Evolutionary conservation across 2,329 filamentous ascomycete species (phyloP).

Genomic region (Xylariaceae sp.): DNA sequence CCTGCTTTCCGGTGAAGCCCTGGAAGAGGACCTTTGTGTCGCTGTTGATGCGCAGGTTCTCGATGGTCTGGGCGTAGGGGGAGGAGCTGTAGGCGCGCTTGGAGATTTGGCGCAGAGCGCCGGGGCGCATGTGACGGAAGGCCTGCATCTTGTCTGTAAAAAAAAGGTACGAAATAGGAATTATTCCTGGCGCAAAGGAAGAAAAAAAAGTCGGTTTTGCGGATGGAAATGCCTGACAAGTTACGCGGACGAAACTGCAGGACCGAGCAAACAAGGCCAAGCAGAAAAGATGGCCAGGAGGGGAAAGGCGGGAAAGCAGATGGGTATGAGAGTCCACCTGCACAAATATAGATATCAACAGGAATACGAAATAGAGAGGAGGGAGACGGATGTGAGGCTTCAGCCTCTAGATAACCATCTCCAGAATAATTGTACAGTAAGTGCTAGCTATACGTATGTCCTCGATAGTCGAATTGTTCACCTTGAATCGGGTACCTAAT

Average conservation of each 20-base stretch:
- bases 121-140: constrained; percentile 64
- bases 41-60: constrained; percentile 87
- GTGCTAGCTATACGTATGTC: not conserved
- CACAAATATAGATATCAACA: not conserved
- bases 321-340: not conserved
- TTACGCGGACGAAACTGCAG: not conserved
- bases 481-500: not conserved
- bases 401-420: not conserved
- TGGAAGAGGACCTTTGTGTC: constrained; percentile 96
- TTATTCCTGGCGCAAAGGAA: constrained; percentile 1
- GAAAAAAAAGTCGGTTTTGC: not conserved
- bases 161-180: not conserved
- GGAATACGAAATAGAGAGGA: not conserved
- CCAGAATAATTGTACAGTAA: not conserved
- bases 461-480: not conserved
- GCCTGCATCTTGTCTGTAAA: constrained; percentile 63
- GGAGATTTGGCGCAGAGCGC: constrained; percentile 59
- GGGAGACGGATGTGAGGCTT: not conserved
- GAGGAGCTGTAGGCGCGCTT: constrained; percentile 71
- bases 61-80: constrained; percentile 65
- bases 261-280: not conserved
- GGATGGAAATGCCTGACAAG: not conserved
- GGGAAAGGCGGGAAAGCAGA: not conserved
- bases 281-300: not conserved
- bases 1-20: constrained; percentile 95